phyloP scores from a whole-genome alignment of 805 yeast species.

The Dipodascopsis tothii region DNA sequence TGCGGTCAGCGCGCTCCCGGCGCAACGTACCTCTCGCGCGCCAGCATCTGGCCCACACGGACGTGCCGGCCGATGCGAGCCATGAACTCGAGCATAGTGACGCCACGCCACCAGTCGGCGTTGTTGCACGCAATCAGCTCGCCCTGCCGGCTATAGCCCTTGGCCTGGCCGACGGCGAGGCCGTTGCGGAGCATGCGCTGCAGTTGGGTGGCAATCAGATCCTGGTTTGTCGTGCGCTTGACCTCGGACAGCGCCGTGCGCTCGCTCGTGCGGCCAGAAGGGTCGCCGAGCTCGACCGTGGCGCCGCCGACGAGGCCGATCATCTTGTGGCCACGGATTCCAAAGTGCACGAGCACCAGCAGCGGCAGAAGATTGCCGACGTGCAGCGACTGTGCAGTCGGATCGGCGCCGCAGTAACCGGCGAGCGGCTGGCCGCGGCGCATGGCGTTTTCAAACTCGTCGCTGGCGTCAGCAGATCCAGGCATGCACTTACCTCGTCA shows the following conservation, averaged over 20 bases:
- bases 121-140: conserved; percentile 50
- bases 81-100: conserved; percentile 70
- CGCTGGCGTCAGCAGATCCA: neutral
- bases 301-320: conserved; percentile 84
- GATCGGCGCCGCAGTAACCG: conserved; percentile 92
- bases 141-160: conserved; percentile 38
- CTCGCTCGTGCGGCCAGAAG: conserved; percentile 82
- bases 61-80: conserved; percentile 69
- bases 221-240: conserved; percentile 50
- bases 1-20: neutral
- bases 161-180: conserved; percentile 48
- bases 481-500: neutral
- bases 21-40: conserved; percentile 49
- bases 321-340: conserved; percentile 70
- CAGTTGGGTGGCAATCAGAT: conserved; percentile 56
- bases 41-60: conserved; percentile 78
- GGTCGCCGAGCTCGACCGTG: conserved; percentile 93
- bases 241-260: conserved; percentile 50
- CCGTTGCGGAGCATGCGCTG: conserved; percentile 54
- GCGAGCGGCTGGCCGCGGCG: neutral
- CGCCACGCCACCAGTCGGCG: conserved; percentile 75
- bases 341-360: conserved; percentile 76
- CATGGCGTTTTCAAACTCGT: neutral
- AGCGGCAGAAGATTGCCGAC: conserved; percentile 85
- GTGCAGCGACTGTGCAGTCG: conserved; percentile 83